A percentile compares a stretch with the other conserved stretches of the same genome.
Conservation (phyloP, 345 rosid species). For the Eucalyptus grandis region DNA sequence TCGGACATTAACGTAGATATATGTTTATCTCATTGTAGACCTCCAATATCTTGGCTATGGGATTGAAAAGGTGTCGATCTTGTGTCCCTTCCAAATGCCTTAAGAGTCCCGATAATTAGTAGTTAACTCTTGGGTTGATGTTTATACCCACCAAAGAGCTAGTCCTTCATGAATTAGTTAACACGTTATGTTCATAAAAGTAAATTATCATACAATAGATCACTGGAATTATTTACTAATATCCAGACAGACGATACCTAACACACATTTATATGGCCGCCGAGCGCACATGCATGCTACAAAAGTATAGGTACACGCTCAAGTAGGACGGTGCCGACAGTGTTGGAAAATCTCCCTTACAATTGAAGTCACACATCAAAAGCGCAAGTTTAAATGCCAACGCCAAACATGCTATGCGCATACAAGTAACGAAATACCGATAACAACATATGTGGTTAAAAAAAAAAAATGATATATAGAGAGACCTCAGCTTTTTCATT, state of each 20-base stretch:
- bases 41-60: not conserved
- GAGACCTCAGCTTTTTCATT: not conserved
- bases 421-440: not conserved
- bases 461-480: not conserved
- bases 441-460: not conserved
- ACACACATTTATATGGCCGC: not conserved
- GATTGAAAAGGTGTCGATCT: not conserved
- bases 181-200: not conserved
- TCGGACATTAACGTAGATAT: not conserved
- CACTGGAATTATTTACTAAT: not conserved
- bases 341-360: not conserved
- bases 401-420: not conserved
- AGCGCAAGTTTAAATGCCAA: not conserved
- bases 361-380: not conserved
- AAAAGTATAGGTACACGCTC: not conserved
- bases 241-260: not conserved
- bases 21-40: not conserved
- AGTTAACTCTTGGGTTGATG: not conserved
- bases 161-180: not conserved
- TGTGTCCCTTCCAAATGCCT: not conserved
- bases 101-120: not conserved
- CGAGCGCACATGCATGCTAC: not conserved
- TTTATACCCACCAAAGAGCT: not conserved
- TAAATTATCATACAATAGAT: not conserved
- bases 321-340: not conserved